Base-by-base conservation (phyloP, 345 rosid genomes). In the Linum lewisii region DNA sequence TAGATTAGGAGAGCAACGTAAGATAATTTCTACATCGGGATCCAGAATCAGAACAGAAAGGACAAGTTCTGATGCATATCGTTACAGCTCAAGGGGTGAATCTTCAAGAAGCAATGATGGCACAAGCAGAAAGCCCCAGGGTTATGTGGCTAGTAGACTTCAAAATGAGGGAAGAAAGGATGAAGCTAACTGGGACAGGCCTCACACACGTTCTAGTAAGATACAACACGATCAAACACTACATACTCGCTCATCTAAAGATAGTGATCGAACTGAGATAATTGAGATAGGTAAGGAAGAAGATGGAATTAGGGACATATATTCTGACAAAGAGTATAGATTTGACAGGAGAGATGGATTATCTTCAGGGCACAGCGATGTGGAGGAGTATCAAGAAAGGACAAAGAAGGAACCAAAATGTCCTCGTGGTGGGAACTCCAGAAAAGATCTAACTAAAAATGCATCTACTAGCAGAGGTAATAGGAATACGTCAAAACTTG, bases 211-310 rank as follows among this genome's bases (percentile, higher is more conserved):
- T 58, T 65, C 73, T 44, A 6, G 19, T 61, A 69, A 66, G 57
- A n/a, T 66, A 50, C 67, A 23, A 47, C 67, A 57, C 10, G 62
- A 32, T 13, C 59, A 53, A 56, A 53, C 26, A 32, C 36, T 26
- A 19, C 53, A 53, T 26, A 59, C 7, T 25, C 61, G 58, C 66
- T 47, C 71, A n/a, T 45, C 42, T 1, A 54, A 60, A 71, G 70
- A 61, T 47, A 14, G 38, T 19, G 19, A 26, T 10, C 73, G 63
- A 44, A 68, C 66, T 45, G 81, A 75, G 69, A 78, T 71, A 55
- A 76, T 66, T 58, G 87, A 80, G 66, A 66, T 61, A 60, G 72
- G 67, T 15, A 34, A 10, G 5, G 78, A 72, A 74, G 80, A 63
- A 45, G 62, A 60, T 60, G 67, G 59, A 47, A 44, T 67, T n/a